These are phyloP conservation scores for Hanseniaspora nectarophila DNA, from an alignment of 805 yeast genomes.

Conservation along the genomic window DNA sequence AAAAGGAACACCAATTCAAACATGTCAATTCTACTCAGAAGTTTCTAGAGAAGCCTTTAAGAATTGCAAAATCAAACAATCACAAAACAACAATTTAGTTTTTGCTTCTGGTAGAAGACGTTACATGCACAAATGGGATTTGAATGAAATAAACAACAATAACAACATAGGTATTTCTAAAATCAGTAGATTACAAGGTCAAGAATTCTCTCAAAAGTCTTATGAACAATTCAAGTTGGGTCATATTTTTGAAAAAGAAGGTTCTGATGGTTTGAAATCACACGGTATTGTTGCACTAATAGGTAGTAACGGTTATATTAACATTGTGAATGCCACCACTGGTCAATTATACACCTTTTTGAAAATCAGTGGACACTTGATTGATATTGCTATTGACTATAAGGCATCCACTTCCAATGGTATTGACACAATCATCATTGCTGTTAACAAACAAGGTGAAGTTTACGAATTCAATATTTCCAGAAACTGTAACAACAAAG, in stretches of 20 bases:
- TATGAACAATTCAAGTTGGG: constrained; percentile 78
- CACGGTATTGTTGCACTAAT: constrained; percentile 61
- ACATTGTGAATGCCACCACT: constrained; percentile 57
- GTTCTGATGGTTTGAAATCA: constrained; percentile 16
- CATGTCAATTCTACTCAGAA: constrained; percentile 37
- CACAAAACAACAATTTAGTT: constrained; percentile 33
- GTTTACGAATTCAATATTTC: constrained; percentile 70
- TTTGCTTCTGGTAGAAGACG: constrained; percentile 86
- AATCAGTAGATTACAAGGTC: constrained; percentile 82
- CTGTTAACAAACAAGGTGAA: constrained; percentile 69
- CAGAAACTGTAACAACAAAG: constrained; percentile 32
- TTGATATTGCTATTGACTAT: constrained; percentile 47
- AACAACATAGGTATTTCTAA: constrained; percentile 51
- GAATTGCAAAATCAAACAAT: constrained; percentile 41
- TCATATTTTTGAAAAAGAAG: constrained; percentile 25
- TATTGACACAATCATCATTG: constrained; percentile 34
- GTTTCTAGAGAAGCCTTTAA: constrained; percentile 14
- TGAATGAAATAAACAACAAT: constrained; percentile 40
- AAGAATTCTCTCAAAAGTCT: constrained; percentile 69
- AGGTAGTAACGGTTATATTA: constrained; percentile 88
- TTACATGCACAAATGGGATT: constrained; percentile 86
- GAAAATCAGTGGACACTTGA: constrained; percentile 75
- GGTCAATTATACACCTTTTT: constrained; percentile 85
- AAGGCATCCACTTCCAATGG: constrained; percentile 21
- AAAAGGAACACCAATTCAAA: constrained; percentile 65